These are phyloP conservation scores for Acacia concinna DNA, from an alignment of 331 rosid species.

Conservation along the genomic window DNA sequence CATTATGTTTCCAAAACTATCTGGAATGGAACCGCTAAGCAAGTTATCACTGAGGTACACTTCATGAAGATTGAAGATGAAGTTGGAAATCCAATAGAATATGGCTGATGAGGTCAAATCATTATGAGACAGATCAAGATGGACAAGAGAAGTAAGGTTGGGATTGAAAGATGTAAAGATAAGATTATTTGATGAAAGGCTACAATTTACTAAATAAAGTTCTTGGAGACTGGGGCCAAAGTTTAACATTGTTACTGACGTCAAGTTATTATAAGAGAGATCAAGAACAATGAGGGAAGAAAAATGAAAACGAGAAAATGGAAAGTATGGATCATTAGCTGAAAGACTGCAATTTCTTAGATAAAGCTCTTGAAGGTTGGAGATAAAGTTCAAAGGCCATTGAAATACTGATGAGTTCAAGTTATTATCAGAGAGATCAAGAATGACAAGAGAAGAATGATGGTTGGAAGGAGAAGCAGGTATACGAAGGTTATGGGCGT, in stretches of 20 bases:
- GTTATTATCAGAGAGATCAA: background rate
- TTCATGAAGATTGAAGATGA: background rate
- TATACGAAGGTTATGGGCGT: background rate
- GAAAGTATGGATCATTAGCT: background rate
- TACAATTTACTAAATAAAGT: rapidly evolving
- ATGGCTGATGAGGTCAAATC: background rate
- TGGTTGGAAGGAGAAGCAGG: background rate
- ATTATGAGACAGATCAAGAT: background rate
- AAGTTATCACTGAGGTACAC: background rate
- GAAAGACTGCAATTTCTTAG: background rate
- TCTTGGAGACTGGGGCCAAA: background rate
- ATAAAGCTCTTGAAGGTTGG: background rate
- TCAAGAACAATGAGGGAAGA: background rate
- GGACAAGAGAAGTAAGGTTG: background rate
- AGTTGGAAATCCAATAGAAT: background rate
- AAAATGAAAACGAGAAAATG: background rate
- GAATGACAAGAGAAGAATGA: background rate
- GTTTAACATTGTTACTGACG: background rate
- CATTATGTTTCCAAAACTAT: background rate
- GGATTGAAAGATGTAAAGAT: background rate
- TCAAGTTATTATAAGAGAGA: background rate
- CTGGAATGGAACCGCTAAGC: constrained; percentile 15
- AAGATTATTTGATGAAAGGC: background rate
- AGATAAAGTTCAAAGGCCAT: background rate
- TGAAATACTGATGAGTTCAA: background rate